These are phyloP conservation scores for Boletus coccyginus DNA, from an alignment of 768 basidiomycete species.

Conservation along the genomic window DNA sequence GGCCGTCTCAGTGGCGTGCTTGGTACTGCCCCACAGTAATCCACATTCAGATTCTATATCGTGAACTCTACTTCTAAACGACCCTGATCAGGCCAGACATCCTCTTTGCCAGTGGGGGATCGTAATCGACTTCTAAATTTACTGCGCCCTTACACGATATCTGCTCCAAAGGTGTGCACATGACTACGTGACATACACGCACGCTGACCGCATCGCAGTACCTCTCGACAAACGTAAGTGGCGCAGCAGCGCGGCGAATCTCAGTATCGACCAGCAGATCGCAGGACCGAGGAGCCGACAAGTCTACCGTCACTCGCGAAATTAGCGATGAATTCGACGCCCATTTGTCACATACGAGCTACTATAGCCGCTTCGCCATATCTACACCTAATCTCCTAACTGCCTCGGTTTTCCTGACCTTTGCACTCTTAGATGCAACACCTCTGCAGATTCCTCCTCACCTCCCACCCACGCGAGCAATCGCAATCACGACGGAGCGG, in stretches of 20 bases:
- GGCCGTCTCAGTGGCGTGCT: slow-evolving; percentile 32
- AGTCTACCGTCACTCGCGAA: neutral
- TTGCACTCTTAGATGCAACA: slow-evolving; percentile 48
- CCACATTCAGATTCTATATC: slow-evolving; percentile 24
- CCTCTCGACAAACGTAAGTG: slow-evolving; percentile 27
- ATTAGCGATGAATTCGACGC: slow-evolving; percentile 9
- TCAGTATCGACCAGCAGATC: slow-evolving; percentile 21
- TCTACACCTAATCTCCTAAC: slow-evolving; percentile 38
- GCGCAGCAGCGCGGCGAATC: slow-evolving; percentile 14
- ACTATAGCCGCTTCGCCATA: slow-evolving; percentile 21
- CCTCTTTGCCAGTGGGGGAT: slow-evolving; percentile 35
- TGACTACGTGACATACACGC: slow-evolving; percentile 11
- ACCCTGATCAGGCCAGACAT: slow-evolving; percentile 37
- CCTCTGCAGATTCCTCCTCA: slow-evolving; percentile 47
- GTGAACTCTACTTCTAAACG: slow-evolving; percentile 24
- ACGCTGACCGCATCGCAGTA: slow-evolving; percentile 24
- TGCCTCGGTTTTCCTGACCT: slow-evolving; percentile 51
- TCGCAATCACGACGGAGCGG: slow-evolving; percentile 42
- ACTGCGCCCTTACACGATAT: slow-evolving; percentile 40
- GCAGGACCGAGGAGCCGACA: slow-evolving; percentile 20
- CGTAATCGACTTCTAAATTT: slow-evolving; percentile 41
- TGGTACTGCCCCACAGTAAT: slow-evolving; percentile 38
- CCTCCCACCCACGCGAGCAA: slow-evolving; percentile 47
- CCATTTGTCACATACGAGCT: slow-evolving; percentile 14
- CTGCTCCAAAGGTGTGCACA: slow-evolving; percentile 25